Evolutionary conservation across 441 rosid species (phyloP).

Genomic region (Populus hybrid): DNA sequence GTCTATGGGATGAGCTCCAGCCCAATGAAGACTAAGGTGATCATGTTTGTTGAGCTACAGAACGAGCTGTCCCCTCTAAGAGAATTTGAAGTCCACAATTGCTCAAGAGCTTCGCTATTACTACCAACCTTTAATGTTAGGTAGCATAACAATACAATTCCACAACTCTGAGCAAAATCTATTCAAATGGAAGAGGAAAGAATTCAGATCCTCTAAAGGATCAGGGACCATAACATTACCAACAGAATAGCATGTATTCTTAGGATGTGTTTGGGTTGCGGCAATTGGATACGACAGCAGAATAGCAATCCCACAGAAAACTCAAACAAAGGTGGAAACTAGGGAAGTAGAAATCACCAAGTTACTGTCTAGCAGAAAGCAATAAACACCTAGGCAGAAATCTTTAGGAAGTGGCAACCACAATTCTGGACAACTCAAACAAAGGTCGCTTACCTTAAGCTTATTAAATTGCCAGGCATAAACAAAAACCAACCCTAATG

Average conservation of each 20-base stretch:
- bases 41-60: background rate
- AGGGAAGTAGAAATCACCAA: background rate
- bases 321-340: background rate
- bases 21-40: background rate
- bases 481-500: background rate
- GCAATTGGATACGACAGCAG: background rate
- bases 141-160: background rate
- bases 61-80: background rate
- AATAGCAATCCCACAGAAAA: background rate
- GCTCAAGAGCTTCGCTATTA: background rate
- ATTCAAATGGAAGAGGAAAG: background rate
- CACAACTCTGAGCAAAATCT: background rate
- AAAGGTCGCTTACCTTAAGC: background rate
- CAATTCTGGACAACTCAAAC: background rate
- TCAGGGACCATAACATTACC: background rate
- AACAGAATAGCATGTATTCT: background rate
- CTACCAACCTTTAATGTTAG: background rate
- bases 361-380: background rate
- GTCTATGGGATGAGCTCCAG: background rate
- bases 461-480: background rate
- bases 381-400: background rate
- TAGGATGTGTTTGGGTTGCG: background rate
- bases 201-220: background rate
- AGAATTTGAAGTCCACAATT: background rate
- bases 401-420: background rate